Evolutionary conservation across 2,329 filamentous ascomycete genomes (phyloP).

Genomic region (Setomelanomma holmii): DNA sequence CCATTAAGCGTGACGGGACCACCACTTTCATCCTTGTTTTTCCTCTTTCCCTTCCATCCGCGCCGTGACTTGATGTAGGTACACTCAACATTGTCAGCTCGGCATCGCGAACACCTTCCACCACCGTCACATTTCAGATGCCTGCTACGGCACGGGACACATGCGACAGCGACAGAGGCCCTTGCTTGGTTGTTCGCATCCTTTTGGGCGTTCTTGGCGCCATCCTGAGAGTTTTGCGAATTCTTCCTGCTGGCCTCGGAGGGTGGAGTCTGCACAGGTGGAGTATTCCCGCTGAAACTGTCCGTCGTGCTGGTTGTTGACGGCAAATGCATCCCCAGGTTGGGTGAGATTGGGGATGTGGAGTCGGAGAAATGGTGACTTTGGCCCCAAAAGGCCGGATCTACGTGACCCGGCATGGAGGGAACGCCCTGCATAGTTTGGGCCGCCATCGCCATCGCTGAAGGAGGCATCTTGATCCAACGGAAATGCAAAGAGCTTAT

Average conservation of each 20-base stretch:
- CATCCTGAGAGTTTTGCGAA: constrained; percentile 20
- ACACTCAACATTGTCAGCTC: constrained; percentile 54
- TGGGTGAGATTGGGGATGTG: constrained; percentile 24
- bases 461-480: constrained; percentile 20
- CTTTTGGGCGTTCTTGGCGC: constrained; percentile 29
- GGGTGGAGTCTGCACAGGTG: constrained; percentile 41
- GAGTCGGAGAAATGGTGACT: constrained; percentile 35
- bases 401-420: constrained; percentile 37
- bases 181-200: constrained; percentile 28
- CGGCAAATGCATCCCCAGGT: constrained; percentile 39
- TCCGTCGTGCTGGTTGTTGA: constrained; percentile 38
- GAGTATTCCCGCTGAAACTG: constrained; percentile 37
- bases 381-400: constrained; percentile 44
- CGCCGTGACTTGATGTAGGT: constrained; percentile 61
- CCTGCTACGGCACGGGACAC: constrained; percentile 59
- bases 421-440: constrained; percentile 30
- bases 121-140: constrained; percentile 63
- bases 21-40: constrained; percentile 45
- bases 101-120: constrained; percentile 58
- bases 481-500: constrained; percentile 9
- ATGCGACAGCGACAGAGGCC: constrained; percentile 54
- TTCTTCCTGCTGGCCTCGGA: constrained; percentile 31
- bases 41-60: constrained; percentile 56
- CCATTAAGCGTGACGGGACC: constrained; percentile 26
- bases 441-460: constrained; percentile 37